Evolutionary conservation across 2,329 filamentous ascomycete species (phyloP).

Genomic region (Neocucurbitaria cava): DNA sequence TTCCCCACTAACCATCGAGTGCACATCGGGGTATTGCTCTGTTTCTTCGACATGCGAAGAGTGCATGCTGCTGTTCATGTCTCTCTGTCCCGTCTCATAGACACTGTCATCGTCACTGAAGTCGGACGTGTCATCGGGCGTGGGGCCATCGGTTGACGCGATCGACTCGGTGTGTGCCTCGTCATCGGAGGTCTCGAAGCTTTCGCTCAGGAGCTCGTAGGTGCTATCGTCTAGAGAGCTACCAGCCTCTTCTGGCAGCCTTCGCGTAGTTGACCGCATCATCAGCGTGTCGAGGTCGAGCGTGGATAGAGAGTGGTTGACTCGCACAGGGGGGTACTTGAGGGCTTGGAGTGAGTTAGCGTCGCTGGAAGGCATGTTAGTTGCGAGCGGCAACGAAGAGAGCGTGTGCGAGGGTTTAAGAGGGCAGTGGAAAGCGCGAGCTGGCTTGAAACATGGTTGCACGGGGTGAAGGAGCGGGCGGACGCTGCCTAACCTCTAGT

Average conservation of each 20-base stretch:
- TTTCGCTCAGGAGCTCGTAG: slow-evolving; percentile 44
- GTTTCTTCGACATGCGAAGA: slow-evolving; percentile 24
- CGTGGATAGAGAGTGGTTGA: slow-evolving; percentile 38
- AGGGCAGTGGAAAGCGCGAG: slow-evolving; percentile 14
- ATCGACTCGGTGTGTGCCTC: slow-evolving; percentile 48
- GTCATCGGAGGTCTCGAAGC: slow-evolving; percentile 44
- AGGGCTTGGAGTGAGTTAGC: slow-evolving; percentile 36
- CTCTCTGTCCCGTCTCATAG: slow-evolving; percentile 31
- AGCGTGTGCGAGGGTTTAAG: slow-evolving; percentile 3
- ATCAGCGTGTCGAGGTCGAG: slow-evolving; percentile 45
- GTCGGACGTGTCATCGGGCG: slow-evolving; percentile 43
- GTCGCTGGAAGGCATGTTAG: slow-evolving; percentile 43
- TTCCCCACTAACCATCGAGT: slow-evolving; percentile 22
- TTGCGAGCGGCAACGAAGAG: slow-evolving; percentile 15
- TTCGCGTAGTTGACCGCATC: slow-evolving; percentile 42
- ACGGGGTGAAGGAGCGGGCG: slow-evolving; percentile 22
- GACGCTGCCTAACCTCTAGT: slow-evolving; percentile 33
- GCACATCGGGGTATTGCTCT: slow-evolving; percentile 24
- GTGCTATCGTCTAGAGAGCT: slow-evolving; percentile 46
- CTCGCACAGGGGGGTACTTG: slow-evolving; percentile 40
- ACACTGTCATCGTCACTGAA: slow-evolving; percentile 42
- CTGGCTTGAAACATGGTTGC: slow-evolving; percentile 11
- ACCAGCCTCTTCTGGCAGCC: slow-evolving; percentile 30
- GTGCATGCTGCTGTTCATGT: slow-evolving; percentile 25
- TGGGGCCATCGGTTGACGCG: slow-evolving; percentile 42